phyloP scores from a whole-genome alignment of 2,329 filamentous ascomycete species.

The Neonectria ditissima region DNA sequence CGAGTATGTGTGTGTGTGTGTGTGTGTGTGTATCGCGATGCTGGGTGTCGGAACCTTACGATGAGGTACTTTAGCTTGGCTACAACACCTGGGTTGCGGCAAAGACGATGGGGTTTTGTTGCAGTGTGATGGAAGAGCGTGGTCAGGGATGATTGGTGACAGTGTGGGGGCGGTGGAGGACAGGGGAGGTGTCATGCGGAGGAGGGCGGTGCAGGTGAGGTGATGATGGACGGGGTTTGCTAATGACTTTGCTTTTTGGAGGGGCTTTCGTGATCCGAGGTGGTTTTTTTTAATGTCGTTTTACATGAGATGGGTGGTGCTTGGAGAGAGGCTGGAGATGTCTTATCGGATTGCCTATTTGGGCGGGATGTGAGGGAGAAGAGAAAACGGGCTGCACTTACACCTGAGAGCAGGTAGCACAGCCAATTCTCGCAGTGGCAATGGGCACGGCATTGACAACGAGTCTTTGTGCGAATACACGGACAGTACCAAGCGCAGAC shows the following conservation, averaged over 20 bases:
- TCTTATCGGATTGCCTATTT: constrained; percentile 4
- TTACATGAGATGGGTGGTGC: constrained; percentile 1
- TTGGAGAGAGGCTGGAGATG: neutral
- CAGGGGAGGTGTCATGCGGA: constrained; percentile 14
- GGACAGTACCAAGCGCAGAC: neutral
- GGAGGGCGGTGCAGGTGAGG: constrained; percentile 20
- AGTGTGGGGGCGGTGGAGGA: constrained; percentile 14
- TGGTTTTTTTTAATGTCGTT: neutral
- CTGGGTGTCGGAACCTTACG: constrained; percentile 6
- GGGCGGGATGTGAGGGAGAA: neutral
- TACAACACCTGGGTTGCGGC: neutral
- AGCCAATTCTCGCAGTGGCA: neutral
- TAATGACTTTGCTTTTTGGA: neutral
- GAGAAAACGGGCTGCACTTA: neutral
- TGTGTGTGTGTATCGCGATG: constrained; percentile 15
- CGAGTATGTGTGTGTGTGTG: neutral
- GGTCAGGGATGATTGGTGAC: constrained; percentile 35
- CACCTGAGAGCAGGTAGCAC: neutral
- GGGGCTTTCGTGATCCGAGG: constrained; percentile 1
- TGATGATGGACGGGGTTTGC: constrained; percentile 4
- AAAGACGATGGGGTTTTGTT: constrained; percentile 4
- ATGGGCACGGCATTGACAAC: neutral
- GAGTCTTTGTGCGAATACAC: neutral
- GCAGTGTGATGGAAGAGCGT: constrained; percentile 21
- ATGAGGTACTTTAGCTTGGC: constrained; percentile 4